Evolutionary conservation across 2,329 filamentous ascomycete genomes (phyloP), one percentile per base, ranked within the genome.

Genomic region (Celoporthe dispersa): DNA sequence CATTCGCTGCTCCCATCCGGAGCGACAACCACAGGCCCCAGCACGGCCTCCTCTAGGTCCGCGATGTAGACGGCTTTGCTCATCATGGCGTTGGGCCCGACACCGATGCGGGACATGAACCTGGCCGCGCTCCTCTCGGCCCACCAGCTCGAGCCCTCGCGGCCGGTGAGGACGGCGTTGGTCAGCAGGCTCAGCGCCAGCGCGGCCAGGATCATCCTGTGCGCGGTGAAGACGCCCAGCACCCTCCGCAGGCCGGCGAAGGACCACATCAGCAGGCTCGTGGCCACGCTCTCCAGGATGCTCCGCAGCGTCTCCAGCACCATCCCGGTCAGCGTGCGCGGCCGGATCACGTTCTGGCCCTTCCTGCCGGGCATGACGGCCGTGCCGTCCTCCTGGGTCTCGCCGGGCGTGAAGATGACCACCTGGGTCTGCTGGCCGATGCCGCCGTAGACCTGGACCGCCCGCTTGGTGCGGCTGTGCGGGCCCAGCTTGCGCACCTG

Each of bases 31-130:
- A 77, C 74, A 2, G 79, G 78, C 14, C 82, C 83, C 19, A 73
- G 74, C 2, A 84, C 79, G 22, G 87, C 89, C 72, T 92, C 88
- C 70, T 94, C 90, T 64, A 98, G 84, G 78, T 98, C 95, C 66
- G 85, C 86, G 68, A 98, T 81, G 78, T 96, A 97, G 35, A 99
- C 89, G 11, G 93, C 90, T 79, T 91, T 94, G 80, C 91, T 92
- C 92, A 98, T 95, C 72, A 91, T 87, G 28, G 86, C 80, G 74
- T 97, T 92, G 9, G 94, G 93, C 3, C 88, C 87, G 9, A 98
- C 90, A 12, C 95, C 95, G 19, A 98, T 82, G 16, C 90, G 86
- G 44, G 84, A 84, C 94, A 99, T 96, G 79, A 95, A 97, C 55
- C 86, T 90, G 22, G 87, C 87, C 1, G 94, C 94, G 71, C 88